Base-by-base conservation (phyloP, 1,284 basidiomycete species). In the Melampsora abietis-canadensis region DNA sequence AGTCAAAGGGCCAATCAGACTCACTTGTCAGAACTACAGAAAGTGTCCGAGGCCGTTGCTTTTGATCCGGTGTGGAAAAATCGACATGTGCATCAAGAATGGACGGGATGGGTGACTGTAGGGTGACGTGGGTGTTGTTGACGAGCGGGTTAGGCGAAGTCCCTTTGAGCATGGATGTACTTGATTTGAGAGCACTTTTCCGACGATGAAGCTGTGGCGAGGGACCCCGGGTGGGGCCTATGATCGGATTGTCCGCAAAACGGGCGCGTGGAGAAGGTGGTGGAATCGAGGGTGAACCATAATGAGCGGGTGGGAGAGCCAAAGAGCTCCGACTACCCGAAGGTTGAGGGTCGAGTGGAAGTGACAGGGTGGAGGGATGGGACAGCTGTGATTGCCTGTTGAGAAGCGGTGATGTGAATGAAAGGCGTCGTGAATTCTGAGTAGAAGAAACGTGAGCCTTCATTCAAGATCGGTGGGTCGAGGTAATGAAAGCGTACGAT, bases 181-280 rank as follows among this genome's bases (percentile, higher is more conserved):
- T 64, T 31, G 70, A 59, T 46, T 73, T 73, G 4, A 73, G 63
- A 2, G 70, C 70, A 66, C 70, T 73, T 63, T 73, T 73, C 12
- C 62, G 51, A 19, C 70, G 70, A 59, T 47, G 40, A n/a, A 66
- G 63, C 30, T 54, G 31, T 47, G 70, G 34, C 30, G 51, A 65
- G 46, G 63, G 31, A 4, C 62, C 63, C 14, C 63, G 17, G 19
- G 70, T 73, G 14, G 70, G 70, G 37, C 70, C 70, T n/a, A 73
- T 73, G 63, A 73, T 66, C 17, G 70, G 70, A 66, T 73, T 73
- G 31, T 73, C 70, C 10, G 63, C 70, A 47, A 73, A 73, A 21
- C 70, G 48, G 0, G 63, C 70, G 17, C 70, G 48, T 6, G 70
- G 70, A 30, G 70, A 73, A 61, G 37, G 44, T 19, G 68, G 34